phyloP scores from a whole-genome alignment of 495 filamentous ascomycete species.

The Penicillium steckii region DNA sequence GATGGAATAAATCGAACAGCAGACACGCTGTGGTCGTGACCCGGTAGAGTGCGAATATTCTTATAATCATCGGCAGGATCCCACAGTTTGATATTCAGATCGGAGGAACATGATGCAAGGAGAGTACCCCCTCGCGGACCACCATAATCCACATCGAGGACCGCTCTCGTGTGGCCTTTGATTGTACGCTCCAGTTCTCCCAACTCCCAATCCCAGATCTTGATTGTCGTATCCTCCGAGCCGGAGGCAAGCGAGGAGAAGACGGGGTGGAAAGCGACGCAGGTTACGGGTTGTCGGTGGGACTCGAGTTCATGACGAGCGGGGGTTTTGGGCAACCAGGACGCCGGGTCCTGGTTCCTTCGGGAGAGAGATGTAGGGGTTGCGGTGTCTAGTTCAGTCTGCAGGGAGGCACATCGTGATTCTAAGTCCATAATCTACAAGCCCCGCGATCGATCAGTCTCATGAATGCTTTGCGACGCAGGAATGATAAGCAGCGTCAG shows the following conservation, averaged over 20 bases:
- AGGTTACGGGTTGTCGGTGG: constrained; percentile 78
- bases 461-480: not conserved
- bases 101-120: constrained; percentile 85
- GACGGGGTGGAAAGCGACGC: constrained; percentile 91
- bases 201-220: constrained; percentile 98
- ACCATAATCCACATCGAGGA: constrained; percentile 88
- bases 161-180: constrained; percentile 90
- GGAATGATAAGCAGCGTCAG: not conserved
- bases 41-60: constrained; percentile 87
- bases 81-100: constrained; percentile 95
- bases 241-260: constrained; percentile 91
- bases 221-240: constrained; percentile 90
- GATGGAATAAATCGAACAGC: constrained; percentile 88
- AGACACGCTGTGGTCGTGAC: constrained; percentile 92
- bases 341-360: constrained; percentile 77
- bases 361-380: constrained; percentile 80
- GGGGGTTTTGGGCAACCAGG: constrained; percentile 76
- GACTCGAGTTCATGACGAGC: constrained; percentile 82
- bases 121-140: constrained; percentile 83
- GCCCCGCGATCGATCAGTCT: constrained; percentile 1
- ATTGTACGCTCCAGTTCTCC: constrained; percentile 89
- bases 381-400: constrained; percentile 78
- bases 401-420: constrained; percentile 63
- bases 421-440: constrained; percentile 92
- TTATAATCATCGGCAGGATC: constrained; percentile 93